A percentile compares a stretch with the other conserved stretches of the same genome.
These are phyloP conservation scores for Yarrowia sp. DNA, from an alignment of 805 yeast genomes.

Conservation along the genomic window DNA sequence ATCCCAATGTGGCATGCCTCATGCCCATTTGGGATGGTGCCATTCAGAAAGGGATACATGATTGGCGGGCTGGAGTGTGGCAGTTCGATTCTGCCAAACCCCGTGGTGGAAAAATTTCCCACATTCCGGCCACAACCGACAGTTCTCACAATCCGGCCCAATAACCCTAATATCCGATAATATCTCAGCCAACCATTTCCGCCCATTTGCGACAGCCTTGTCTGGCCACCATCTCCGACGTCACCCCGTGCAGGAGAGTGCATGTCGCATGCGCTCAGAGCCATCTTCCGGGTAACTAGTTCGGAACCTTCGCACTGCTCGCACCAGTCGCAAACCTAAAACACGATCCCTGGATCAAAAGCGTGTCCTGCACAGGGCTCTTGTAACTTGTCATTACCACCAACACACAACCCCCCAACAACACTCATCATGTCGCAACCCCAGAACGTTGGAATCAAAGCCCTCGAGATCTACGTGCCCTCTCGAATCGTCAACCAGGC, in stretches of 20 bases:
- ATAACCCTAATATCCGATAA: conserved; percentile 2
- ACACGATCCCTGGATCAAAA: conserved; percentile 33
- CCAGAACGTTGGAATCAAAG: conserved; percentile 94
- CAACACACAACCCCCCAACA: conserved; percentile 17
- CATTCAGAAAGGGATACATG: conserved; percentile 30
- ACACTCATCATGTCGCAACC: conserved; percentile 53
- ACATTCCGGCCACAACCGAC: background rate
- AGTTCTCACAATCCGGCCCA: background rate
- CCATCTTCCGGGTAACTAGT: conserved; percentile 31
- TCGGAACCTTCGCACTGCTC: conserved; percentile 32
- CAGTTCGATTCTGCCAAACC: conserved; percentile 13
- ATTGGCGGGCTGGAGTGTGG: conserved; percentile 15
- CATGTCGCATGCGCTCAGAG: background rate
- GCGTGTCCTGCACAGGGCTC: conserved; percentile 12
- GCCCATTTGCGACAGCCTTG: conserved; percentile 9
- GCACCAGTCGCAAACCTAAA: conserved; percentile 37
- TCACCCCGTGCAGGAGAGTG: conserved; percentile 15
- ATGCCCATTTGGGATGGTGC: conserved; percentile 30
- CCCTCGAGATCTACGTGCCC: conserved; percentile 91
- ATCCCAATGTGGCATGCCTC: conserved; percentile 27
- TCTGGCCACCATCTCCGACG: conserved; percentile 10
- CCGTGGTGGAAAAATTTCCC: background rate
- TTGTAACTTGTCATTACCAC: conserved; percentile 7
- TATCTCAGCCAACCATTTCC: background rate
- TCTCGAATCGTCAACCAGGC: conserved; percentile 82